Percentiles rank a stretch among this genome's conserved stretches.
These are phyloP conservation scores for Pythium sp. DNA, from an alignment of 352 stramenopile genomes.

Conservation along the genomic window DNA sequence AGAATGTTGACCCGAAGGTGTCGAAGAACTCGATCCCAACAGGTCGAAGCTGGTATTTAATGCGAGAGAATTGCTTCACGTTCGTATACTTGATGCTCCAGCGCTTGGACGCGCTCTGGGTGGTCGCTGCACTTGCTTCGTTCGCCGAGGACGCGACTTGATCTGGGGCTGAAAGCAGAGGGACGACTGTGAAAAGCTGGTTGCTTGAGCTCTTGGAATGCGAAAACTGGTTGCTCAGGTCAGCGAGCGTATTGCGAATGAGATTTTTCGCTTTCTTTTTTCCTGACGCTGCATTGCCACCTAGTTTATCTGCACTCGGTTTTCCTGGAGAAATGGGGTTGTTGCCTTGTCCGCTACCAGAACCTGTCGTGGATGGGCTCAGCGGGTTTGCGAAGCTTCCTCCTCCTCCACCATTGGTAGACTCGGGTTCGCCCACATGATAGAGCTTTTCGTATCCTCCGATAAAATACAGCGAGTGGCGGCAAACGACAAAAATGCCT, in stretches of 20 bases:
- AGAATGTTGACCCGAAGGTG: slow-evolving; percentile 62
- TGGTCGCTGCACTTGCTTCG: background rate
- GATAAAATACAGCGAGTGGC: slow-evolving; percentile 63
- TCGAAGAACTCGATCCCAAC: slow-evolving; percentile 80
- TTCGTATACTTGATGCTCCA: slow-evolving; percentile 66
- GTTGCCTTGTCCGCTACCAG: slow-evolving; percentile 2
- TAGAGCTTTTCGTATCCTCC: slow-evolving; percentile 56
- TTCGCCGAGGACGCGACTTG: background rate
- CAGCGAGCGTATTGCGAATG: slow-evolving; percentile 47
- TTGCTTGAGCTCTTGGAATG: slow-evolving; percentile 29
- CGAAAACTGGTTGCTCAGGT: slow-evolving; percentile 46
- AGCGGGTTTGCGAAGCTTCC: slow-evolving; percentile 8
- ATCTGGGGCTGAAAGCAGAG: slow-evolving; percentile 15
- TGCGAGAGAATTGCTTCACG: slow-evolving; percentile 74
- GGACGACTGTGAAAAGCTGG: slow-evolving; percentile 48
- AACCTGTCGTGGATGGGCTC: slow-evolving; percentile 11
- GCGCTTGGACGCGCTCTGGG: slow-evolving; percentile 20
- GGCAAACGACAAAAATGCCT: slow-evolving; percentile 57
- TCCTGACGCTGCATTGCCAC: background rate
- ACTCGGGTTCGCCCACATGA: slow-evolving; percentile 17
- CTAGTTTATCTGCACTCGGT: slow-evolving; percentile 11
- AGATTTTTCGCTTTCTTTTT: slow-evolving; percentile 55
- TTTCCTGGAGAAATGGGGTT: slow-evolving; percentile 22
- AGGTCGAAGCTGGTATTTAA: slow-evolving; percentile 77
- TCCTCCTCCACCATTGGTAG: slow-evolving; percentile 3